Conservation (phyloP, 2,329 filamentous ascomycete species). For the Calonectria naviculata region DNA sequence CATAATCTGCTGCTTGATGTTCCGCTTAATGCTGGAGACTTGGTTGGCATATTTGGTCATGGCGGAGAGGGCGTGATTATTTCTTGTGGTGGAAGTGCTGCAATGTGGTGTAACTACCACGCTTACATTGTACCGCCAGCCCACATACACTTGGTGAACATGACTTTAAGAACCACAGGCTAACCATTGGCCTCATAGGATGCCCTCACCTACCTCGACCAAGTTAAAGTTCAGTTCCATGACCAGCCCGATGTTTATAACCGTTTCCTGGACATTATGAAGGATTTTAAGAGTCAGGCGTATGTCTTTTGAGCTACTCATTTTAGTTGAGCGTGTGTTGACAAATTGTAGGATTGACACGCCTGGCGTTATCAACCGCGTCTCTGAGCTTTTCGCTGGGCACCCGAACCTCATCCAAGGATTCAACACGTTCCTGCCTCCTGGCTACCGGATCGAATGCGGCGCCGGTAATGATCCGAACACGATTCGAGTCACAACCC, state of each 20-base stretch:
- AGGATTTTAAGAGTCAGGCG: slow-evolving; percentile 99
- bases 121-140: slow-evolving; percentile 38
- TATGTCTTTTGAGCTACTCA: slow-evolving; percentile 58
- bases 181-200: slow-evolving; percentile 52
- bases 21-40: slow-evolving; percentile 25
- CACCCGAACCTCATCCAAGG: slow-evolving; percentile 96
- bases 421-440: slow-evolving; percentile 97
- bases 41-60: slow-evolving; percentile 35
- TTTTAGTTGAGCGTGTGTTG: slow-evolving; percentile 29
- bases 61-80: slow-evolving; percentile 36
- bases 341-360: slow-evolving; percentile 81
- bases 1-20: slow-evolving; percentile 14
- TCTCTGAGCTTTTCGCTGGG: slow-evolving; percentile 94
- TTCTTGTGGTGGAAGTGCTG: slow-evolving; percentile 28
- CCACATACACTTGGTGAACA: neutral
- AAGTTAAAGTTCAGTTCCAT: slow-evolving; percentile 97
- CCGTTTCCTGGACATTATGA: slow-evolving; percentile 98
- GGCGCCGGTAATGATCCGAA: slow-evolving; percentile 94
- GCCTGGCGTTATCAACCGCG: slow-evolving; percentile 94
- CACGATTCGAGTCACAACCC: slow-evolving; percentile 95
- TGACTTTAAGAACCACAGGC: neutral
- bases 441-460: slow-evolving; percentile 96
- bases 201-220: slow-evolving; percentile 95
- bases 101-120: slow-evolving; percentile 36
- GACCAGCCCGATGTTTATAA: slow-evolving; percentile 99